Percentiles rank a stretch among this genome's conserved stretches.
Conservation (phyloP, 106 monocot genomes). For the Allium cepa region DNA sequence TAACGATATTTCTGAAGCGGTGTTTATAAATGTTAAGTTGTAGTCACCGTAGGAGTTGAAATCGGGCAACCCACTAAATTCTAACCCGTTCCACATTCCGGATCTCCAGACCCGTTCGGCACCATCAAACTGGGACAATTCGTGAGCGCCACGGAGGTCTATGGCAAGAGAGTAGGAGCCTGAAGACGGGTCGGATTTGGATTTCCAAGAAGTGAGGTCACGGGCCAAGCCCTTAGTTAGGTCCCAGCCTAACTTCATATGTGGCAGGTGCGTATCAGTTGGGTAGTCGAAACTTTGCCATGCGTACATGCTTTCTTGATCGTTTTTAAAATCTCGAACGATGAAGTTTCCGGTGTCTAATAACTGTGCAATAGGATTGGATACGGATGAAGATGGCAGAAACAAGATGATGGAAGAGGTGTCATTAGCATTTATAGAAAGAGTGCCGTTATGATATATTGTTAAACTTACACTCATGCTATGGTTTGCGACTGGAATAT, state of each 20-base stretch:
- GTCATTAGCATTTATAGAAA: neutral
- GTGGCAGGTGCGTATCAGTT: slow-evolving; percentile 10
- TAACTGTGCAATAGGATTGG: slow-evolving; percentile 8
- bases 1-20: slow-evolving; percentile 15
- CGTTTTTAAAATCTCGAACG: neutral
- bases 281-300: slow-evolving; percentile 27
- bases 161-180: slow-evolving; percentile 1
- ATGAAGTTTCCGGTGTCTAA: slow-evolving; percentile 19
- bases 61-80: slow-evolving; percentile 1
- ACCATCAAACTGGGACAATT: neutral
- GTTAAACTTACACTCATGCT: neutral
- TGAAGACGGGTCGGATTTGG: slow-evolving; percentile 2
- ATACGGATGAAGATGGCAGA: neutral
- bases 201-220: slow-evolving; percentile 9
- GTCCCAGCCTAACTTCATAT: slow-evolving; percentile 17
- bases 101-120: neutral
- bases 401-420: neutral
- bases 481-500: neutral
- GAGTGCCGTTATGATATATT: neutral
- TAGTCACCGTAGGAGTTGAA: neutral
- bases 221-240: neutral
- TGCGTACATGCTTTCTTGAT: no score
- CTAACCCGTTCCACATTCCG: neutral
- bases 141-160: neutral
- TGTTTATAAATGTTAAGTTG: slow-evolving; percentile 13